phyloP scores from a whole-genome alignment of 495 filamentous ascomycete species.

The Hyaloscypha finlandica region DNA sequence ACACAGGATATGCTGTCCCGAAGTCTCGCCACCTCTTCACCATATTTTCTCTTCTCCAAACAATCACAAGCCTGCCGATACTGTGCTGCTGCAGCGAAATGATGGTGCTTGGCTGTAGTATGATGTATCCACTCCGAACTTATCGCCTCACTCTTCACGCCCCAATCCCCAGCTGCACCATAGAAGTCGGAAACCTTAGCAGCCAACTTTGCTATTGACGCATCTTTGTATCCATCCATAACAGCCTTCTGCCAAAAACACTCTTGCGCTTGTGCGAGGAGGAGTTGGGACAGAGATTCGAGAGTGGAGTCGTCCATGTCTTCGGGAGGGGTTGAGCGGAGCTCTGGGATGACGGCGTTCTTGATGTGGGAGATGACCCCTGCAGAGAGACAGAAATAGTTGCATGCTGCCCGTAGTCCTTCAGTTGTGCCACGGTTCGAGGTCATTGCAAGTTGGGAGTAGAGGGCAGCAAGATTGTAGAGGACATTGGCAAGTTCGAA shows the following conservation, averaged over 20 bases:
- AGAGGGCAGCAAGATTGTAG: slow-evolving; percentile 90
- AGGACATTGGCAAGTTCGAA: slow-evolving; percentile 94
- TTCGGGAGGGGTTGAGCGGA: slow-evolving; percentile 84
- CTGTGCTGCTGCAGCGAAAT: slow-evolving; percentile 95
- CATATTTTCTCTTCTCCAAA: slow-evolving; percentile 90
- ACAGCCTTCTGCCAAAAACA: slow-evolving; percentile 99
- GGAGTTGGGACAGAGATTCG: slow-evolving; percentile 77
- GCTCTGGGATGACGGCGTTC: slow-evolving; percentile 75
- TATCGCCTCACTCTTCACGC: slow-evolving; percentile 83
- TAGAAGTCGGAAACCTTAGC: slow-evolving; percentile 93
- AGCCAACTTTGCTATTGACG: slow-evolving; percentile 85
- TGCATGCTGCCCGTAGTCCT: slow-evolving; percentile 85
- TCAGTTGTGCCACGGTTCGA: slow-evolving; percentile 77
- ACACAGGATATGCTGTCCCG: slow-evolving; percentile 80
- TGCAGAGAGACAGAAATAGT: slow-evolving; percentile 87
- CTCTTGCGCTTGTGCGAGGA: slow-evolving; percentile 92
- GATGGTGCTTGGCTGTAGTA: slow-evolving; percentile 94
- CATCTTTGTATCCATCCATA: slow-evolving; percentile 90
- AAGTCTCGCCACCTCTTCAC: slow-evolving; percentile 90
- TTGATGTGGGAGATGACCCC: slow-evolving; percentile 83
- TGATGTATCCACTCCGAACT: slow-evolving; percentile 98
- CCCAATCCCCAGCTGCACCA: slow-evolving; percentile 77
- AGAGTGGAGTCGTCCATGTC: slow-evolving; percentile 93
- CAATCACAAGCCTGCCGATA: slow-evolving; percentile 92
- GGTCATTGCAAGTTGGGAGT: slow-evolving; percentile 85